Evolutionary conservation across 2,329 filamentous ascomycete species (phyloP).

Genomic region (Calycina herbarum): DNA sequence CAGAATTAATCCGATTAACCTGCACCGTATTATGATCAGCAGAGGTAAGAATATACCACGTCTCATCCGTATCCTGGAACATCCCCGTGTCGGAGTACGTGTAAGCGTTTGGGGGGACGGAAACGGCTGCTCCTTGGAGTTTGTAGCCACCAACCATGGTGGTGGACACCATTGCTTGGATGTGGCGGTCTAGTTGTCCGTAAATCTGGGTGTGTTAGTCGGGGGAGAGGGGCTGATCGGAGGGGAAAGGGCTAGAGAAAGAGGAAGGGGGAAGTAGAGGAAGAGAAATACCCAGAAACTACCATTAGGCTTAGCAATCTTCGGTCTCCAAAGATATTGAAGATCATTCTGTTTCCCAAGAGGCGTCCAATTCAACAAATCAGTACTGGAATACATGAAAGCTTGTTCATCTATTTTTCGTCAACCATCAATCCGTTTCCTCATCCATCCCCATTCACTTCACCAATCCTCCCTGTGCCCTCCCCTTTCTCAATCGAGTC

Average conservation of each 20-base stretch:
- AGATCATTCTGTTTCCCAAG: constrained; percentile 39
- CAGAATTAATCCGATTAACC: constrained; percentile 41
- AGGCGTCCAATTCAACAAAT: constrained; percentile 44
- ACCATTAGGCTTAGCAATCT: constrained; percentile 44
- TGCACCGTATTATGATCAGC: constrained; percentile 45
- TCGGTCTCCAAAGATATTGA: constrained; percentile 43
- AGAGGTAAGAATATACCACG: constrained; percentile 43
- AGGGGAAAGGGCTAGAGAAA: no score
- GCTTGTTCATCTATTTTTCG: constrained; percentile 37
- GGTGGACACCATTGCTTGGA: constrained; percentile 40
- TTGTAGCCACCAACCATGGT: constrained; percentile 38
- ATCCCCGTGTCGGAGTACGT: constrained; percentile 45
- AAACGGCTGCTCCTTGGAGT: constrained; percentile 36
- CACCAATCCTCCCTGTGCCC: no score
- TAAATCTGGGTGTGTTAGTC: constrained; percentile 35
- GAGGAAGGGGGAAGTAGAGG: no score
- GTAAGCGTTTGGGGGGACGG: constrained; percentile 41
- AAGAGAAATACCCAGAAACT: constrained; percentile 39
- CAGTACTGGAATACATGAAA: constrained; percentile 43
- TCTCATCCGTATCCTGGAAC: constrained; percentile 38
- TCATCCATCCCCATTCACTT: no score
- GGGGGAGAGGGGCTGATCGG: no score
- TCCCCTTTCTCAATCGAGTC: no score
- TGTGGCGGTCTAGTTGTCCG: constrained; percentile 43
- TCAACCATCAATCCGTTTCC: no score